phyloP scores from a whole-genome alignment of 495 filamentous ascomycete genomes.

The Trichoderma asperelloides region DNA sequence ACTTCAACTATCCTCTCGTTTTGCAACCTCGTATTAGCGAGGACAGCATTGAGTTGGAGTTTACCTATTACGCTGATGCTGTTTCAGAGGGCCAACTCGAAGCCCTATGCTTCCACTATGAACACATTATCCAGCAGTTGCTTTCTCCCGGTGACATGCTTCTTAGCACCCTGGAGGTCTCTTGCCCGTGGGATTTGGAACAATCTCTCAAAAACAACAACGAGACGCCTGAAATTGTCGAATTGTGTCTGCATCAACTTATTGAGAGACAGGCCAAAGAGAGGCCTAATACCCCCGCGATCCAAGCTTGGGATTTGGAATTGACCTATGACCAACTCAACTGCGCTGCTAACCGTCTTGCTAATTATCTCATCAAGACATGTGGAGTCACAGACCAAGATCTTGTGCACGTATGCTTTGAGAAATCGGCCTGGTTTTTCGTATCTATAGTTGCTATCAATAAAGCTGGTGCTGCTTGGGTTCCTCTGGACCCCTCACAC shows the following conservation, averaged over 20 bases:
- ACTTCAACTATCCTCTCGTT: constrained; percentile 5
- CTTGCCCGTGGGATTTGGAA: not conserved
- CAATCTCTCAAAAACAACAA: not conserved
- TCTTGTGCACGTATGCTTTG: constrained; percentile 46
- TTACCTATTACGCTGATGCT: not conserved
- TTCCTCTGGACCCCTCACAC: constrained; percentile 47
- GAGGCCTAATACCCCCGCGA: constrained; percentile 16
- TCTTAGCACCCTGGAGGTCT: not conserved
- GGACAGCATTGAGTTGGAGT: constrained; percentile 4
- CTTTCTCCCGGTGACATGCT: not conserved
- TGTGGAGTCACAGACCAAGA: constrained; percentile 41
- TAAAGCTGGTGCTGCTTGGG: constrained; percentile 49
- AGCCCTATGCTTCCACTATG: constrained; percentile 2
- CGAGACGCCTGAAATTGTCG: constrained; percentile 12
- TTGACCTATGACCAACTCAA: constrained; percentile 45
- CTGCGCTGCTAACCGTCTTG: constrained; percentile 31
- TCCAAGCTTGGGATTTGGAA: constrained; percentile 44
- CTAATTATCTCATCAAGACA: constrained; percentile 29
- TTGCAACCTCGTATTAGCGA: constrained; percentile 1
- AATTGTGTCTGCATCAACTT: constrained; percentile 22
- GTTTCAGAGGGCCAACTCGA: not conserved
- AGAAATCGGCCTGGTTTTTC: constrained; percentile 44
- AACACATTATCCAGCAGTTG: constrained; percentile 1
- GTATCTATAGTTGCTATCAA: constrained; percentile 47
- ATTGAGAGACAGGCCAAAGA: constrained; percentile 15